These are phyloP conservation scores for Calvatia gigantea DNA, from an alignment of 768 basidiomycete species.

Conservation along the genomic window DNA sequence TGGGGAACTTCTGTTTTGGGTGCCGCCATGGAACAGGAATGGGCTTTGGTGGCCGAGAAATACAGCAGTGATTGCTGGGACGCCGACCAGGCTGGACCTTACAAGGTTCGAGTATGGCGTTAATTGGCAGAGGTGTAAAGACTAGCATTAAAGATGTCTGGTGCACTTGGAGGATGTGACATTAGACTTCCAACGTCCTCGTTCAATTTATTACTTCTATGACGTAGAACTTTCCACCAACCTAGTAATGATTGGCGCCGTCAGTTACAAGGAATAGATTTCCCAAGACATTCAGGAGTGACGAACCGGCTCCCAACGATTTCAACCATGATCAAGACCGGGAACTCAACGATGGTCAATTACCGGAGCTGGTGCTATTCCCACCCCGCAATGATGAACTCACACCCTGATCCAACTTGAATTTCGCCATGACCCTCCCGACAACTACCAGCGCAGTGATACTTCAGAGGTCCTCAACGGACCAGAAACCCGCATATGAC, in stretches of 20 bases:
- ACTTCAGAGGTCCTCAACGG: background rate
- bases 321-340: background rate
- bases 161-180: background rate
- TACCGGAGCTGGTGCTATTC: background rate
- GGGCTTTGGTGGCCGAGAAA: slow-evolving; percentile 22
- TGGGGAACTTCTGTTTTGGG: slow-evolving; percentile 19
- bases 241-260: no score
- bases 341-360: background rate
- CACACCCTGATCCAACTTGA: background rate
- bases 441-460: background rate
- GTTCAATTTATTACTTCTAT: no score
- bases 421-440: background rate
- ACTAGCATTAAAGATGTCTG: background rate
- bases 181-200: no score
- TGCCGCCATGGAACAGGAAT: slow-evolving; percentile 18
- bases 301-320: no score
- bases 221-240: no score
- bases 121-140: slow-evolving; percentile 5
- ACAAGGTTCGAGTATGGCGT: slow-evolving; percentile 11
- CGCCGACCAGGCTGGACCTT: slow-evolving; percentile 15
- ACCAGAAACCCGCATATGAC: slow-evolving; percentile 21
- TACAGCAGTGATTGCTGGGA: slow-evolving; percentile 17
- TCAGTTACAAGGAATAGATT: no score
- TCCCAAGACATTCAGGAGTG: no score
- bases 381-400: background rate